phyloP scores from a whole-genome alignment of 2,329 filamentous ascomycete species.

The Fusarium longipes region DNA sequence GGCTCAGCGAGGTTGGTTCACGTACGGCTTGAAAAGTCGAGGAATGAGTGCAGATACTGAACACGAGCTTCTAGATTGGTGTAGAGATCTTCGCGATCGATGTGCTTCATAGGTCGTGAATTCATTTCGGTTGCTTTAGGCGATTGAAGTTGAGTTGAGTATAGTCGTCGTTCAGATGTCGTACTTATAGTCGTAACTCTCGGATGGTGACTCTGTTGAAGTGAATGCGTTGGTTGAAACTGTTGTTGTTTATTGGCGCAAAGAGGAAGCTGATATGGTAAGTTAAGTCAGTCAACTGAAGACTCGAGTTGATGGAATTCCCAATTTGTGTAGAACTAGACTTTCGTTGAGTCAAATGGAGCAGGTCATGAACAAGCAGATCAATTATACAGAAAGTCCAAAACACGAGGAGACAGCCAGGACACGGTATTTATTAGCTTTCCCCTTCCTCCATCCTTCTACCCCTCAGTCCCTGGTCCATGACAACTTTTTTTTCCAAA shows the following conservation, averaged over 20 bases:
- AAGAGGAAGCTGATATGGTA: background rate
- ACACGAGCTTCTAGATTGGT: constrained; percentile 76
- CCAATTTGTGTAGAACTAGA: background rate
- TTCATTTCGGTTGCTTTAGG: constrained; percentile 44
- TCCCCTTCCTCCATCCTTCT: constrained; percentile 12
- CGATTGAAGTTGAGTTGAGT: too few species aligned
- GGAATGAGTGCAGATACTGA: constrained; percentile 78
- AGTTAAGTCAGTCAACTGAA: constrained; percentile 14
- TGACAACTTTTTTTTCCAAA: constrained; percentile 19
- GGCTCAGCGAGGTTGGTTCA: constrained; percentile 4
- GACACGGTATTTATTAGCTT: constrained; percentile 43
- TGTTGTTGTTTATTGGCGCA: background rate
- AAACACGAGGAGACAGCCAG: constrained; percentile 7
- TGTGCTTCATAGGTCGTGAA: constrained; percentile 62
- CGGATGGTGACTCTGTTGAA: background rate
- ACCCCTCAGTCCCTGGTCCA: constrained; percentile 28
- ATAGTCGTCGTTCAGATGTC: background rate
- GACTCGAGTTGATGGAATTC: background rate
- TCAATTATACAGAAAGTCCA: constrained; percentile 24
- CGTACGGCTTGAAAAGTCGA: constrained; percentile 78
- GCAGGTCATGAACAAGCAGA: constrained; percentile 2
- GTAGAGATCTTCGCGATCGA: constrained; percentile 77
- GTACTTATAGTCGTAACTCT: background rate
- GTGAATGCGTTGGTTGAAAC: background rate
- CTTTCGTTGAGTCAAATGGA: background rate